Evolutionary conservation across 768 basidiomycete species (phyloP), one percentile per base, ranked within the genome.

Genomic region (Suillus lakei): DNA sequence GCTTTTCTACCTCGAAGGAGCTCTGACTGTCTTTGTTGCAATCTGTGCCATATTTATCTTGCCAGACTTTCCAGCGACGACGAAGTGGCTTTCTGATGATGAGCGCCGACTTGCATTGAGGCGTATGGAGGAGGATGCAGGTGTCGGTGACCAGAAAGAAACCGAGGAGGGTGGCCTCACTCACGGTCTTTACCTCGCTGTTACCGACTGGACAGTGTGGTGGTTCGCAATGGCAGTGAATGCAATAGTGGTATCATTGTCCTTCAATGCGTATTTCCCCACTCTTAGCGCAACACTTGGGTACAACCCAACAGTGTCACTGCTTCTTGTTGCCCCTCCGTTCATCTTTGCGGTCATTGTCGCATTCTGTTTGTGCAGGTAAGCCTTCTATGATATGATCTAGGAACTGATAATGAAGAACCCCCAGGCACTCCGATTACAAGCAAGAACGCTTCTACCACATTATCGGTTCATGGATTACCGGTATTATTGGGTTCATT

Each of bases 211-310:
- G 90, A 91, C 87, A 75, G 90, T 95, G 43, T 95, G 91, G 90
- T 89, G 85, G 84, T 82, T 95, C 53, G 83, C 91, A 21, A 65
- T 92, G 32, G 83, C 88, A 15, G 51, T 67, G 63, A n/a, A 67
- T 3, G 58, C 72, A 6, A 61, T 69, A 71, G 73, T 68, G 15
- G 74, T 89, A 46, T 86, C 89, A 13, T 71, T 92, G 6, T 88
- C 87, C 12, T 94, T 94, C 83, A 90, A 91, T 73, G 89, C 87
- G n/a, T 92, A 88, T 76, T 94, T 93, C 80, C 91, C 90, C 28
- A 92, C 93, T 0, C 78, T 95, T 64, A 87, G 84, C 44, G 85
- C 83, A 18, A 95, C 93, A 6, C 81, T 96, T 73, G 90, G 90
- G 15, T 91, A 82, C 75, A 81, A 78, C 67, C 77, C 80, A 36